Base-by-base conservation (phyloP, 2,329 filamentous ascomycete genomes). In the Diaporthe velutina region DNA sequence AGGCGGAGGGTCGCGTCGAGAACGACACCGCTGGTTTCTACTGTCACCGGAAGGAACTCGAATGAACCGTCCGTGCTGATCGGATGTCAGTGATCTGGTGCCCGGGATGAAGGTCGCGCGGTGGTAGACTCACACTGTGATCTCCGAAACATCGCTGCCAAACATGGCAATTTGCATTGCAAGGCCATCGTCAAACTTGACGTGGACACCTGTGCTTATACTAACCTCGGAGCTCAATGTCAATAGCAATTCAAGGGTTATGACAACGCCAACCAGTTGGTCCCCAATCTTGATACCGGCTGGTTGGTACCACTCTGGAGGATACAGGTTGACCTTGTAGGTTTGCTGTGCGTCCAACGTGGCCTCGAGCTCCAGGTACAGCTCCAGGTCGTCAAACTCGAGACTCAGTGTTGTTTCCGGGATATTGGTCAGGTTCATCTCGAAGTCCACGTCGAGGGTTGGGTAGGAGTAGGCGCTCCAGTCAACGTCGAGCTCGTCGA, bases 21-120 rank as follows among this genome's bases (percentile, higher is more conserved):
- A 0, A 85, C 78, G 0, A 84, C 84, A 9, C 81, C 83, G 13
- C 83, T 84, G 40, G 82, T 85, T 74, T 85, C 80, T 42, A 91
- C 81, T 0, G 83, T 88, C 4, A 91, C 87, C 0, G 90, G 89
- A 1, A 91, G 84, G 73, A 90, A 90, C 73, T 90, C 88, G 74
- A 90, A 91, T 19, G 84, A 80, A 0, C 86, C 89, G 8, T 88
- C 88, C 5, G 87, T 85, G 58, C 88, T 90, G 73, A 9, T 19
- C 4, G 9, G 17, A 13, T 5, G 30, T 40, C 7, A 66, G 57
- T 1, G 15, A 6, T 19, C 9, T 48, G 2, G 25, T 25, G 19
- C 5, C 35, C 10, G 13, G 28, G 33, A 30, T 55, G 22, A 30
- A 4, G 13, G 30, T 3, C 57, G 30, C 54, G 15, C 64, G 13